Conservation (phyloP, 371 early-diverging fungal species). For the Mucor sp. region DNA sequence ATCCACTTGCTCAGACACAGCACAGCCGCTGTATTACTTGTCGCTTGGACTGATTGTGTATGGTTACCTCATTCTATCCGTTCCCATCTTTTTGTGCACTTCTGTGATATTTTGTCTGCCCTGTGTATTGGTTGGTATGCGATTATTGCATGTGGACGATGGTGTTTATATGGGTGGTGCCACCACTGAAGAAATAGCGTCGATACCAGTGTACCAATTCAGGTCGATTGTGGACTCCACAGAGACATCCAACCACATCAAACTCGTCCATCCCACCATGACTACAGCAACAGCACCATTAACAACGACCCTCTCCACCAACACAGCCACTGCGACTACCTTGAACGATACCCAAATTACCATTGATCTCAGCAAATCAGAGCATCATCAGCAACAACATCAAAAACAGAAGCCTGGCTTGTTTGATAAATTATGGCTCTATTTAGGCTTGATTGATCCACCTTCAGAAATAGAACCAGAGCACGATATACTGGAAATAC, state of each 20-base stretch:
- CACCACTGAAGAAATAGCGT: conserved; percentile 57
- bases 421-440: conserved; percentile 32
- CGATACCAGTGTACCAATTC: conserved; percentile 54
- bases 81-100: conserved; percentile 65
- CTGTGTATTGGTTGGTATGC: conserved; percentile 63
- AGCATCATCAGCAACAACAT: conserved; percentile 8
- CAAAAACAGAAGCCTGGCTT: conserved; percentile 14
- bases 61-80: conserved; percentile 68
- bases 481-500: conserved; percentile 37
- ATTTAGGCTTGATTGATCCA: conserved; percentile 29
- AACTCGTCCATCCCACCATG: neutral
- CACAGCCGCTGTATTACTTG: conserved; percentile 61
- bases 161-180: conserved; percentile 65
- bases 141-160: conserved; percentile 60
- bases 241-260: neutral
- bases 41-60: conserved; percentile 62
- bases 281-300: neutral
- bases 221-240: conserved; percentile 20
- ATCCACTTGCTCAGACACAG: conserved; percentile 49
- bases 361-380: conserved; percentile 16
- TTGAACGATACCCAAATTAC: conserved; percentile 6
- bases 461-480: conserved; percentile 22
- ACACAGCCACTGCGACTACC: neutral
- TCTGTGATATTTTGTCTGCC: conserved; percentile 69
- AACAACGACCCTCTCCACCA: neutral